A percentile compares a stretch with the other conserved stretches of the same genome.
Conservation (phyloP, 306 rosid genomes). For the Rosa multiflora region DNA sequence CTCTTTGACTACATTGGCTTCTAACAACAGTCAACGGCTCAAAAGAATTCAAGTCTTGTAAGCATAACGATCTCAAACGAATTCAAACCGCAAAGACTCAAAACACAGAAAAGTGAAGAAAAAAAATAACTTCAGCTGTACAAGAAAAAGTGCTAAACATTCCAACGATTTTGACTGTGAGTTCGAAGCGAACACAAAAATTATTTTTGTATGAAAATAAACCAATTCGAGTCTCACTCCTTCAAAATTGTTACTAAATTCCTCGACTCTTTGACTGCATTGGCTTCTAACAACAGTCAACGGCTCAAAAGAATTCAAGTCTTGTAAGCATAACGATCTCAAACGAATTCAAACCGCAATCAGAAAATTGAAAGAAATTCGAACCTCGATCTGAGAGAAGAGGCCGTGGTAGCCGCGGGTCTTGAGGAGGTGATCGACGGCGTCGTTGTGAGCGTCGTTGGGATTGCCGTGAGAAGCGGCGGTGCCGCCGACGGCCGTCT, state of each 20-base stretch:
- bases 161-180: neutral
- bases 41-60: neutral
- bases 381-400: constrained; percentile 98
- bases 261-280: neutral
- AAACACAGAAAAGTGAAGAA: neutral
- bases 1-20: neutral
- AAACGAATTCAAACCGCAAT: neutral
- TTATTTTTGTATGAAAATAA: too few relatives aligned
- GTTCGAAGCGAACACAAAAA: neutral
- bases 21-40: neutral
- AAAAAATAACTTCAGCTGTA: neutral
- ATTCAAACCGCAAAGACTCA: too few relatives aligned
- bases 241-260: neutral
- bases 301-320: constrained; percentile 1
- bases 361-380: neutral
- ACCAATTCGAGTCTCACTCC: neutral
- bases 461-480: constrained; percentile 33
- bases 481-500: constrained; percentile 68
- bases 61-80: neutral
- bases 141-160: neutral
- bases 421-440: constrained; percentile 64
- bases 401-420: constrained; percentile 78
- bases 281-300: neutral
- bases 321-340: neutral
- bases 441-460: constrained; percentile 53